Percentiles rank a stretch among this genome's conserved stretches.
phyloP scores from a whole-genome alignment of 768 basidiomycete species.

The Pholiota microspora region DNA sequence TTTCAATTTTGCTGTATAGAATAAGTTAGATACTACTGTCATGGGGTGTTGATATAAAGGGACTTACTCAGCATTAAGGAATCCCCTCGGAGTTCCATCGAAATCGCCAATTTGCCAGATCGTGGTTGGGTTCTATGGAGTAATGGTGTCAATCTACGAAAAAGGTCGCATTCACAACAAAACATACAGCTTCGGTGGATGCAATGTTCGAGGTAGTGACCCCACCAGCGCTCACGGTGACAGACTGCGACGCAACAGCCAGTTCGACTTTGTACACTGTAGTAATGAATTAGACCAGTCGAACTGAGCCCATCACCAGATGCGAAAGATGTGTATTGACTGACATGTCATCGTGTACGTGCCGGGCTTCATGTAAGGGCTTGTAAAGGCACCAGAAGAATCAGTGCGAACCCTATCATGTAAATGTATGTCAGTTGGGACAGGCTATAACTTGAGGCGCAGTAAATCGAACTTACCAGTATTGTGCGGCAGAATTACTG shows the following conservation, averaged over 20 bases:
- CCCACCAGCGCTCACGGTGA: constrained; percentile 25
- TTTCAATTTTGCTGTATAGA: too few species aligned
- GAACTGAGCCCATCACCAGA: too few species aligned
- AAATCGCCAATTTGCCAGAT: constrained; percentile 38
- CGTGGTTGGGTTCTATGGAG: constrained; percentile 22
- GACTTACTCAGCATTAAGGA: constrained; percentile 35
- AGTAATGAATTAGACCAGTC: too few species aligned
- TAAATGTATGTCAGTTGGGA: background rate
- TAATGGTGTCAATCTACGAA: too few species aligned
- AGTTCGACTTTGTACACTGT: constrained; percentile 37
- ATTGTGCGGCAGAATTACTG: constrained; percentile 28
- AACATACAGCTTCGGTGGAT: constrained; percentile 25
- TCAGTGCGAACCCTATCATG: constrained; percentile 27
- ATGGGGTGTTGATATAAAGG: background rate
- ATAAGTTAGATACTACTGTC: too few species aligned
- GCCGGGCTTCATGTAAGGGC: constrained; percentile 42
- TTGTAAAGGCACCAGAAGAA: constrained; percentile 29
- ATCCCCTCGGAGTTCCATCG: constrained; percentile 35
- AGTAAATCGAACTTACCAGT: constrained; percentile 23
- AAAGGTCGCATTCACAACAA: too few species aligned
- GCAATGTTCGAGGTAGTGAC: constrained; percentile 28
- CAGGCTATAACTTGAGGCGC: background rate
- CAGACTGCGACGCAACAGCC: constrained; percentile 25
- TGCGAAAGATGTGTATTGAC: constrained; percentile 7
- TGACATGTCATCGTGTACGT: constrained; percentile 41